Conservation (phyloP, 2,329 filamentous ascomycete species). For the Aschersonia sp. region DNA sequence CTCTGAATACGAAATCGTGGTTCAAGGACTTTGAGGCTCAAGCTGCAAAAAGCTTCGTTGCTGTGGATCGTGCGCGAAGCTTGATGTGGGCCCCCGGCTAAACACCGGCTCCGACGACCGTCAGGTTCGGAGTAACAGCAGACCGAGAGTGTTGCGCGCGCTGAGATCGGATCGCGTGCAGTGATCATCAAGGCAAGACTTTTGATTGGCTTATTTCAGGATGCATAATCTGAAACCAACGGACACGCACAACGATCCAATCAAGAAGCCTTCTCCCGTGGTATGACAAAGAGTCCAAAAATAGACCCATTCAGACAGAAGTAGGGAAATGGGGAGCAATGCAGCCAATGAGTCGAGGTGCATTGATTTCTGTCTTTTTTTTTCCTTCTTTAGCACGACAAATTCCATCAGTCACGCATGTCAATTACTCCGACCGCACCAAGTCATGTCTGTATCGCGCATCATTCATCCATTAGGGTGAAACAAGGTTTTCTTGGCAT, state of each 20-base stretch:
- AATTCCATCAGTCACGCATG: too few species aligned
- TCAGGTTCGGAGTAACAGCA: not conserved
- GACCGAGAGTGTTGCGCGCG: not conserved
- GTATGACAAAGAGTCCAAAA: conserved; percentile 6
- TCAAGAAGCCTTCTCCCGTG: conserved; percentile 2
- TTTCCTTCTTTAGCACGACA: not conserved
- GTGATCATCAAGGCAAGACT: not conserved
- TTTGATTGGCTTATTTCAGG: conserved; percentile 6
- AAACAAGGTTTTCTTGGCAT: too few species aligned
- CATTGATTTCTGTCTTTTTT: not conserved
- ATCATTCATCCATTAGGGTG: too few species aligned
- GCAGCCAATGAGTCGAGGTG: too few species aligned
- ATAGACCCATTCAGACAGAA: conserved; percentile 4
- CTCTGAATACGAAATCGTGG: too few species aligned
- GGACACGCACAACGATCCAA: conserved; percentile 3
- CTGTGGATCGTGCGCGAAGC: too few species aligned
- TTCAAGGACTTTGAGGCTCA: too few species aligned
- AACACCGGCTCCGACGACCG: too few species aligned
- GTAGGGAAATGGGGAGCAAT: not conserved
- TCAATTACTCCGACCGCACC: too few species aligned
- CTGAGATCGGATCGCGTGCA: conserved; percentile 1
- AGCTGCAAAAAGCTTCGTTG: too few species aligned
- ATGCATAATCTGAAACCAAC: conserved; percentile 11
- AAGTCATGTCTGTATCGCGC: too few species aligned
- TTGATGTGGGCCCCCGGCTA: too few species aligned